Evolutionary conservation across 2,329 filamentous ascomycete genomes (phyloP), one percentile per base, ranked within the genome.

Genomic region (Neospermospora avenae): DNA sequence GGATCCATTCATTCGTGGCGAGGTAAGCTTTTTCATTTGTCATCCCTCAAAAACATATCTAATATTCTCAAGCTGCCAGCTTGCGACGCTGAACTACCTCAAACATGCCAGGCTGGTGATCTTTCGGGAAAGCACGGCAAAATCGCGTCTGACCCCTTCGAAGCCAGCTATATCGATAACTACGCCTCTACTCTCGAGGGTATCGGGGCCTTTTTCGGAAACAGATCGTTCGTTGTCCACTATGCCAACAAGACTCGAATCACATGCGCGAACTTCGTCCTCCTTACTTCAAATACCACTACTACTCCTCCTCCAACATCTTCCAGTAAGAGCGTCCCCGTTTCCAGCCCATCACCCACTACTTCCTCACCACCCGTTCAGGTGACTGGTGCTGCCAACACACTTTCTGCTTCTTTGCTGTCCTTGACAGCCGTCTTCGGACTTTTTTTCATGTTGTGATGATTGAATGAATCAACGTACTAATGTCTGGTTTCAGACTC

Each of bases 81-180:
- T 4, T 93, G 90, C 75, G 78, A 91, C 69, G 39, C 75, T 11
- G 67, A 71, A 10, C 70, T 76, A 6, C 86, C 86, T 7, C 74
- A 82, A 63, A 85, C 83, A 10, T 95, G 90, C 77, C 84, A 93
- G 75, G 84, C 90, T 11, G 90, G 90, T 65, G 90, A 93, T 72
- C 78, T 92, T 58, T 83, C 84, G 67, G 90, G 90, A 71, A 93
- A 93, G 77, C 78, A 88, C 69, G 88, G 88, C 63, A 79, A 79
- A 62, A 81, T 89, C 68, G 77, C 74, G 25, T 72, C 74, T 28
- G 78, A 80, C 63, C 76, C 80, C 13, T 86, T 80, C 70, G 70
- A 72, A 28, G 74, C 72, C 58, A 76, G 74, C 52, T 88, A 83
- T 74, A 70, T 73, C 60, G 87, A 90, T 69, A 71, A 75, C 22